Base-by-base conservation (phyloP, 352 stramenopile species). In the Pythium phragmitis region DNA sequence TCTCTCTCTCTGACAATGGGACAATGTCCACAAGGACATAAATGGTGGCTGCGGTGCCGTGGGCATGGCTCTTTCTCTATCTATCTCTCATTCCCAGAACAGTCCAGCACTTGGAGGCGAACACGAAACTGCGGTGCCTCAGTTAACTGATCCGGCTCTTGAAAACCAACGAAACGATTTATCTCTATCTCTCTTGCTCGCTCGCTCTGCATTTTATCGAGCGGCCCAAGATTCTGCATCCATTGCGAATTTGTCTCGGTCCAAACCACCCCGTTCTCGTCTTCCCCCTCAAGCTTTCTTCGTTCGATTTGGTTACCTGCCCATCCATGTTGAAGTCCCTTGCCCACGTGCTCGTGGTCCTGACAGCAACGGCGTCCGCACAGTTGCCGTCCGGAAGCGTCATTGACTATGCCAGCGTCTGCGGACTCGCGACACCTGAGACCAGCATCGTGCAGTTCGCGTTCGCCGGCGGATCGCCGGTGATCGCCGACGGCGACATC, bases 381-480 rank as follows among this genome's bases (percentile, higher is more conserved):
- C 49, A 43, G 23, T 14, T 17, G 12, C 47, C 47, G 4, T 41
- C 60, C 13, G 60, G 58, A 42, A 50, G 50, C 41, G 41, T 56
- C 26, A 49, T 67, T 34, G 60, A 67, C 46, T 62, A 57, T 33
- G 47, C 16, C 21, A 57, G 34, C 33, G 26, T 67, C 11, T 67
- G 60, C 33, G 60, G 60, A 1, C 43, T 67, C 34, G 53, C 52
- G 52, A 54, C 60, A 34, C 42, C 41, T 21, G 43, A 50, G 14
- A 46, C 49, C 42, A 62, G 45, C 52, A 67, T 67, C 19, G 34
- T 67, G n/a, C 30, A 57, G 34, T 67, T 67, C 28, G 17, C 51
- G 28, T 67, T 67, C 37, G 53, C 14, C 33, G 60, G 37, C 43
- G 60, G 52, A 23, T 55, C 62, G 42, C 47, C 19, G 3, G 33